These are phyloP conservation scores for Didymella pinodella DNA, from an alignment of 2,329 filamentous ascomycete species.

Conservation along the genomic window DNA sequence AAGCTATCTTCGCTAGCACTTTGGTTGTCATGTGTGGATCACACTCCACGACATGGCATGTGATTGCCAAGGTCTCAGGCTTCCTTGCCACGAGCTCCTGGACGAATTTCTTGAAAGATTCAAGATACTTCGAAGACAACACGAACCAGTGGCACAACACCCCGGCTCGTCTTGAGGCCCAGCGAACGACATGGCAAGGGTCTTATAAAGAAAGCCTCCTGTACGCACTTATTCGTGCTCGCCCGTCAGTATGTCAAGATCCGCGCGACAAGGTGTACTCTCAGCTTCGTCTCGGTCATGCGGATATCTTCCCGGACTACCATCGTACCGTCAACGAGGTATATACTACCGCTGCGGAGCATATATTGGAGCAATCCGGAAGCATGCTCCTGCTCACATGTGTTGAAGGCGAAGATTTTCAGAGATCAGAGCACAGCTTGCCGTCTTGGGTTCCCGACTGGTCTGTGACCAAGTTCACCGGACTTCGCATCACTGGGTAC, in stretches of 20 bases:
- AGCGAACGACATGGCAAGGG: constrained; percentile 13
- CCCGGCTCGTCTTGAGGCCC: constrained; percentile 20
- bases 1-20: constrained; percentile 21
- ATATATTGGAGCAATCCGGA: constrained; percentile 24
- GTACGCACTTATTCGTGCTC: constrained; percentile 25
- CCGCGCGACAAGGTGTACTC: constrained; percentile 33
- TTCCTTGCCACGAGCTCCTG: constrained; percentile 24
- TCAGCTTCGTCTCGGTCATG: constrained; percentile 23
- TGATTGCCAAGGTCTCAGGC: constrained; percentile 9
- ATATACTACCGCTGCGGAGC: constrained; percentile 25
- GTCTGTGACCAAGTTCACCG: constrained; percentile 15
- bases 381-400: constrained; percentile 25
- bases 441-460: constrained; percentile 36
- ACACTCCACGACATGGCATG: constrained; percentile 18
- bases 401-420: constrained; percentile 29
- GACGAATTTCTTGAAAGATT: constrained; percentile 11
- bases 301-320: constrained; percentile 24
- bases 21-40: constrained; percentile 22
- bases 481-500: constrained; percentile 28
- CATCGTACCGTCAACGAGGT: constrained; percentile 12
- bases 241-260: constrained; percentile 23
- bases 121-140: neutral
- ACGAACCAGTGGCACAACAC: constrained; percentile 10
- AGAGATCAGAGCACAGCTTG: constrained; percentile 11
- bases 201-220: constrained; percentile 20